Base-by-base conservation (phyloP, 2,329 filamentous ascomycete genomes). In the Neofusicoccum kwambonambiense region DNA sequence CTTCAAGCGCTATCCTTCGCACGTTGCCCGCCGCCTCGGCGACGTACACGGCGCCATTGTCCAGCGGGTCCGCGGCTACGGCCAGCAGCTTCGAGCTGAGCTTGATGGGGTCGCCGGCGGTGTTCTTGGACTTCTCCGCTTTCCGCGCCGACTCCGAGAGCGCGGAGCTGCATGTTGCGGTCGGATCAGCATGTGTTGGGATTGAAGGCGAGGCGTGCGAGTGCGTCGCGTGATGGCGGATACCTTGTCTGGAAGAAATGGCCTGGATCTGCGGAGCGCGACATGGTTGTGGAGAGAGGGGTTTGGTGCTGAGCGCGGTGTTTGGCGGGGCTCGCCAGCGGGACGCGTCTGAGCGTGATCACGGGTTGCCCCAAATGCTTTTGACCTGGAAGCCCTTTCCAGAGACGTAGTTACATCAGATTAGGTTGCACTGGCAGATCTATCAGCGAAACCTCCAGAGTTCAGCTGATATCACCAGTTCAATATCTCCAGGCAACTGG, bases 241-340 rank as follows among this genome's bases (percentile, higher is more conserved):
- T 80, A 95, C 92, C 93, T 90, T 35, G 93, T 96, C 78, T 97
- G 91, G 75, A 98, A 98, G 82, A 96, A 98, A 74, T 95, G 87
- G 35, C 90, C 89, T 60, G 89, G 85, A 73, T 96, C 87, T 58
- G 86, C 84, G 34, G 90, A 90, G 68, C 87, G 85, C 76, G 90
- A 90, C 82, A 86, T 89, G 67, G 68, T 66, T 65, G 27, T 22
- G 15, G 35, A 52, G 22, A 17, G n/a, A 52, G 37, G 27, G 39
- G 8, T 27, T 22, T 6, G 61, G 49, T n/a, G 34, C n/a, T n/a
- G n/a, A 31, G 31, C 27, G 17, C 15, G 19, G 34, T 31, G 51
- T 49, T 51, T 64, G 61, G 62, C 37, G 62, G 50, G 51, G 51
- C 42, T 64, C 35, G 51, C 50, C 34, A 45, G 50, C 9, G 37